Conservation (phyloP, 441 rosid species). For the Erysimum cheiri region DNA sequence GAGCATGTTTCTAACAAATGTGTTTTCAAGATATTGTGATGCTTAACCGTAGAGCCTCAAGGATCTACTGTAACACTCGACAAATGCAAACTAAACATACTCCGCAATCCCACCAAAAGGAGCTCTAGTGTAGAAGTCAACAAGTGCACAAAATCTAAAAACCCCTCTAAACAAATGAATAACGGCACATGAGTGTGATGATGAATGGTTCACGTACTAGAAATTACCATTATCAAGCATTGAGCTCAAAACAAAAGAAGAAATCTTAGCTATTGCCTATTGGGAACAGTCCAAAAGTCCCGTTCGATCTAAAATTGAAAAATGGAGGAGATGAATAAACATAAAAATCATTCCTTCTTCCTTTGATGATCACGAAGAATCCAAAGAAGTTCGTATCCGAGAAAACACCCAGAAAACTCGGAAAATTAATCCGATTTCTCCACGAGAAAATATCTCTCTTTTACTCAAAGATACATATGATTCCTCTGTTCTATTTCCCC, state of each 20-base stretch:
- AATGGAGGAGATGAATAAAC: neutral
- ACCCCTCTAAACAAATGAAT: neutral
- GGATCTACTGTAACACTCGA: no score
- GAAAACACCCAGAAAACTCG: neutral
- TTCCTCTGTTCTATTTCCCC: constrained; percentile 1
- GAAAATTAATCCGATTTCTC: neutral
- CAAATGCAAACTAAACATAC: no score
- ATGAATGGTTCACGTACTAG: neutral
- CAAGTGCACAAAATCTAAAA: neutral
- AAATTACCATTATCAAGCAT: neutral
- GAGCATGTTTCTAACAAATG: constrained; percentile 3
- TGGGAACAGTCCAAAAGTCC: neutral
- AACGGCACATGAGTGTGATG: neutral
- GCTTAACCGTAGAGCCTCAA: no score
- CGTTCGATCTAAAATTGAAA: neutral
- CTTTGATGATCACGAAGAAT: constrained; percentile 6
- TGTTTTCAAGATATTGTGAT: neutral
- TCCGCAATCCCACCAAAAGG: no score
- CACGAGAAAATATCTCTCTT: neutral
- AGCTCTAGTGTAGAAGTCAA: constrained; percentile 3
- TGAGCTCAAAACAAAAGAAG: constrained; percentile 7
- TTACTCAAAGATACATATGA: neutral
- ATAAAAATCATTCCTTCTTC: neutral
- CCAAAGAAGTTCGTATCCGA: neutral
- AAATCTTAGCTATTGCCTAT: constrained; percentile 1